Percentiles rank a stretch among this genome's conserved stretches.
phyloP scores from a whole-genome alignment of 2,329 filamentous ascomycete genomes.

The Aspergillus alliaceus region DNA sequence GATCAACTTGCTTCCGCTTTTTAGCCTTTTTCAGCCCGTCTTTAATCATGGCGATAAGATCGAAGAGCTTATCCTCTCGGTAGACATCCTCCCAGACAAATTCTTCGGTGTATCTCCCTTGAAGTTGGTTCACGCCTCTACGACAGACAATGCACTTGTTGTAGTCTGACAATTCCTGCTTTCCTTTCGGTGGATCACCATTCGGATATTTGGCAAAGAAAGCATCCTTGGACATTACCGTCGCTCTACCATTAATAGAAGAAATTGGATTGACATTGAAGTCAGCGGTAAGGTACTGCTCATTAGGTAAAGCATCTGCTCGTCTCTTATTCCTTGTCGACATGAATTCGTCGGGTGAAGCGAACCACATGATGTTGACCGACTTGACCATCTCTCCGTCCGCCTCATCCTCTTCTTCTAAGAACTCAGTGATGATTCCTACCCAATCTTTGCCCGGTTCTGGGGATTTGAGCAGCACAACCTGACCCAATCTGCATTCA shows the following conservation, averaged over 20 bases:
- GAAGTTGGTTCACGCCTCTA: constrained; percentile 83
- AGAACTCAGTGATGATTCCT: constrained; percentile 80
- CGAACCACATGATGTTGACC: constrained; percentile 92
- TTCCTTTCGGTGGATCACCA: constrained; percentile 69
- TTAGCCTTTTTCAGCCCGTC: constrained; percentile 65
- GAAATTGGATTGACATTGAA: constrained; percentile 84
- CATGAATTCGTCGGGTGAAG: constrained; percentile 82
- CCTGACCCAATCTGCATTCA: constrained; percentile 77
- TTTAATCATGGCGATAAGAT: constrained; percentile 67
- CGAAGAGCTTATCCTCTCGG: constrained; percentile 62
- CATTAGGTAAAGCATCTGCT: constrained; percentile 78
- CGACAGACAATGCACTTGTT: constrained; percentile 90
- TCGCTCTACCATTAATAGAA: constrained; percentile 88
- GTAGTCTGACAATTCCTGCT: constrained; percentile 62
- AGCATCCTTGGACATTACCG: constrained; percentile 68
- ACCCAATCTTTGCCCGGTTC: constrained; percentile 88
- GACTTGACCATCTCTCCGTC: constrained; percentile 57
- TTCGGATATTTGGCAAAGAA: constrained; percentile 72
- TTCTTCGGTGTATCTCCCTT: constrained; percentile 86
- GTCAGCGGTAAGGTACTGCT: constrained; percentile 85
- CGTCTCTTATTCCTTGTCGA: constrained; percentile 79
- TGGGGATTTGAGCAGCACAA: constrained; percentile 83
- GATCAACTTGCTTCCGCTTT: constrained; percentile 47
- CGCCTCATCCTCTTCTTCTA: constrained; percentile 69
- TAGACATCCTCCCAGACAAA: constrained; percentile 90